Conservation (phyloP, 176 grass and related monocot species). For the Aegilops longissima region DNA sequence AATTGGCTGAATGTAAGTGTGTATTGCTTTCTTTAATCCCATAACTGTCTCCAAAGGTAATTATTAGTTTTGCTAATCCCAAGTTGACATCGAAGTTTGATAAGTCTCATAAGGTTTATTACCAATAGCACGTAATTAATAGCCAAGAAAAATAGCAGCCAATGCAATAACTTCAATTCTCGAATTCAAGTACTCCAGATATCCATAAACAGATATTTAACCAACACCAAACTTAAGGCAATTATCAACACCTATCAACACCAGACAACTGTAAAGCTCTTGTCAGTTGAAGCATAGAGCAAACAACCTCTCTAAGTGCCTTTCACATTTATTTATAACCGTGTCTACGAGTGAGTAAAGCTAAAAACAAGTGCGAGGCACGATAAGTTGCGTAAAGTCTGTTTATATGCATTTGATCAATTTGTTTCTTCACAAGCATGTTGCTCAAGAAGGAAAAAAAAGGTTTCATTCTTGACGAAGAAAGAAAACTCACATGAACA, state of each 20-base stretch:
- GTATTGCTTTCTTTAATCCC: conserved; percentile 1
- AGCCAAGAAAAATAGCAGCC: neutral
- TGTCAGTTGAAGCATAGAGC: conserved; percentile 2
- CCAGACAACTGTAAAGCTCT: neutral
- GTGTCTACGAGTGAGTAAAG: neutral
- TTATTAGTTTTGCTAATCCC: neutral
- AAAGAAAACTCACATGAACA: conserved; percentile 76
- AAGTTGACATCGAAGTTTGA: neutral
- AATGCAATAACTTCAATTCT: neutral
- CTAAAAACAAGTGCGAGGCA: neutral
- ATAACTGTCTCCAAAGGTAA: neutral
- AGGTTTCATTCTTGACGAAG: neutral
- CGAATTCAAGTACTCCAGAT: neutral
- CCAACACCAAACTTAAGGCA: neutral
- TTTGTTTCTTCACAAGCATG: neutral
- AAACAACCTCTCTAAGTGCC: neutral
- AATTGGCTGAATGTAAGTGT: neutral
- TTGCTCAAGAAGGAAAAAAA: neutral
- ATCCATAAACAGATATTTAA: neutral
- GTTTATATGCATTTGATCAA: neutral
- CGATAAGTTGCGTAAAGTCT: neutral
- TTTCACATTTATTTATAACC: neutral
- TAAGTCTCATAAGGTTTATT: neutral
- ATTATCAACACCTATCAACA: neutral
- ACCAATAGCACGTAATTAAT: neutral